Percentiles rank a stretch among this genome's conserved stretches.
Conservation (phyloP, 805 yeast genomes). For the Saturnispora besseyi region DNA sequence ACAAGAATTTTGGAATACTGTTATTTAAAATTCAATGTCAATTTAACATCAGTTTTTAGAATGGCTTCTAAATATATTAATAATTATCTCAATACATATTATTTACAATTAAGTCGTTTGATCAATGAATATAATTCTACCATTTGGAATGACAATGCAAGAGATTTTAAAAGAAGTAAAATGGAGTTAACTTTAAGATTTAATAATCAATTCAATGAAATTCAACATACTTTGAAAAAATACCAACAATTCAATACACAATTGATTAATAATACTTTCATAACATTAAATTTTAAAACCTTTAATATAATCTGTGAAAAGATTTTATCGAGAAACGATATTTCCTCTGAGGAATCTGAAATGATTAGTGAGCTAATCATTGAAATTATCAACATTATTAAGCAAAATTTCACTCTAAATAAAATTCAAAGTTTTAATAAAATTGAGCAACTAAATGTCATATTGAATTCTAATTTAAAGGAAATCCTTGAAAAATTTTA, state of each 20-base stretch:
- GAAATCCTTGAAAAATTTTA: constrained; percentile 42
- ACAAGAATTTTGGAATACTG: constrained; percentile 19
- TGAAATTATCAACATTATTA: constrained; percentile 1
- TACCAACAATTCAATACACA: constrained; percentile 16
- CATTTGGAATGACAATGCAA: constrained; percentile 13
- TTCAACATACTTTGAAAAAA: background rate
- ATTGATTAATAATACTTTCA: constrained; percentile 15
- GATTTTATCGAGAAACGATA: constrained; percentile 19
- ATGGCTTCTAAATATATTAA: constrained; percentile 17
- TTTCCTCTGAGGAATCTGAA: constrained; percentile 28
- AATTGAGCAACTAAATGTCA: constrained; percentile 21
- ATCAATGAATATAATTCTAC: constrained; percentile 14
- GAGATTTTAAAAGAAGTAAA: constrained; percentile 7
- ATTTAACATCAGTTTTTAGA: constrained; percentile 18
- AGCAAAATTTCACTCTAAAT: constrained; percentile 1
- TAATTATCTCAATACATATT: constrained; percentile 6
- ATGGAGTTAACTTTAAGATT: constrained; percentile 13
- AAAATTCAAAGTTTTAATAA: constrained; percentile 23
- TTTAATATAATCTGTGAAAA: constrained; percentile 16
- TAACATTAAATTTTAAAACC: constrained; percentile 14
- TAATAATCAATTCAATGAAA: background rate
- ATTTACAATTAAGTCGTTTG: constrained; percentile 6
- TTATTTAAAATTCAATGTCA: constrained; percentile 12
- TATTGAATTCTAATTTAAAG: constrained; percentile 30
- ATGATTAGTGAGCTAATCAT: constrained; percentile 14